Percentiles rank a stretch among this genome's conserved stretches.
Evolutionary conservation across 2,329 filamentous ascomycete species (phyloP).

Genomic region (Xylaria sp.): DNA sequence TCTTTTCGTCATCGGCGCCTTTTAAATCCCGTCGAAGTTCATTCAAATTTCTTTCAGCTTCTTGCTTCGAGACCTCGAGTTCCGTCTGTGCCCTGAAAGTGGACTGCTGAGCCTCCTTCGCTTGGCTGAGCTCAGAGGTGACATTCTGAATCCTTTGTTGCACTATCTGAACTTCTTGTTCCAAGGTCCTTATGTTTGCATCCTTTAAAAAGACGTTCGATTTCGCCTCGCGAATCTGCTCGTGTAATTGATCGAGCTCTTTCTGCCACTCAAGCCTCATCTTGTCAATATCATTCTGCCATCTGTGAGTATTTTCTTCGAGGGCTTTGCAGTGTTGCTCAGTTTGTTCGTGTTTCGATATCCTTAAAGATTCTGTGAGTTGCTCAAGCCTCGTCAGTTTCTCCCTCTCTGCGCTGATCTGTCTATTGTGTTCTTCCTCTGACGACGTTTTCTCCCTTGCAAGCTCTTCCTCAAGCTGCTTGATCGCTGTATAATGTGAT

Average conservation of each 20-base stretch:
- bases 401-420: background rate
- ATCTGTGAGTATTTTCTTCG: background rate
- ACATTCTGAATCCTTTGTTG: background rate
- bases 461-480: background rate
- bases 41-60: background rate
- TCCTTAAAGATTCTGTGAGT: background rate
- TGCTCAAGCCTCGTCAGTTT: background rate
- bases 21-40: background rate
- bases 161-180: background rate
- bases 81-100: no score
- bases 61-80: no score
- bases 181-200: background rate
- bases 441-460: background rate
- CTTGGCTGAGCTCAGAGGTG: background rate
- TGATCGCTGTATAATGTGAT: background rate
- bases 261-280: background rate
- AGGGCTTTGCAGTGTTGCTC: background rate
- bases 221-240: background rate
- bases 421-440: background rate
- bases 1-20: background rate
- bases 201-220: background rate
- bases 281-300: background rate
- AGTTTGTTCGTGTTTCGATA: constrained; percentile 4
- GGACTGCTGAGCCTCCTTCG: background rate
- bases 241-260: background rate